phyloP scores from a whole-genome alignment of 2,329 filamentous ascomycete genomes.

The Phaeoacremonium minimum region DNA sequence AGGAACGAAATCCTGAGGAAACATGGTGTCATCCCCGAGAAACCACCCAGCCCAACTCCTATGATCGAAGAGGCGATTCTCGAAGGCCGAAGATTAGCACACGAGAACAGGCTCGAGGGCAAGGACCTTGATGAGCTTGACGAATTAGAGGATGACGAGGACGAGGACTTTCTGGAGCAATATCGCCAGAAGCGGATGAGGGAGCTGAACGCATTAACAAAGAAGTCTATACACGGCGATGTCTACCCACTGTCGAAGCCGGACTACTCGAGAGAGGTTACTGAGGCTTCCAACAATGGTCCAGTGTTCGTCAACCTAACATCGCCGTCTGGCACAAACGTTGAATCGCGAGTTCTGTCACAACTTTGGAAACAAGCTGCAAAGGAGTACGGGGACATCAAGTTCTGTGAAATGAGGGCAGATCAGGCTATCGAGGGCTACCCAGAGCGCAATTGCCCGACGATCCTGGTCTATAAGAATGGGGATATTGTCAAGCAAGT shows the following conservation, averaged over 20 bases:
- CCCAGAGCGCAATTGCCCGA: conserved; percentile 91
- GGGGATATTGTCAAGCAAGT: conserved; percentile 89
- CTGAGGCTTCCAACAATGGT: conserved; percentile 73
- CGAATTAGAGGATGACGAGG: conserved; percentile 91
- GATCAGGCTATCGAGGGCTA: conserved; percentile 95
- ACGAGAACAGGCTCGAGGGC: conserved; percentile 89
- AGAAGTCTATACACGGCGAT: conserved; percentile 77
- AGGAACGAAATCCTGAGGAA: conserved; percentile 99
- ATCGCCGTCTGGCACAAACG: conserved; percentile 71
- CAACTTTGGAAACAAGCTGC: conserved; percentile 86
- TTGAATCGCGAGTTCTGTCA: conserved; percentile 77
- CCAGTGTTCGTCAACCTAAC: conserved; percentile 76
- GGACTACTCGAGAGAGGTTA: conserved; percentile 87
- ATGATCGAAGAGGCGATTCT: conserved; percentile 92
- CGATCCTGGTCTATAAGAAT: conserved; percentile 86
- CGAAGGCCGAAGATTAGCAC: conserved; percentile 76
- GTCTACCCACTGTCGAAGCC: conserved; percentile 95
- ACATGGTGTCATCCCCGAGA: conserved; percentile 96
- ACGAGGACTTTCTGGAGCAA: conserved; percentile 82
- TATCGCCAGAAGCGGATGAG: conserved; percentile 86
- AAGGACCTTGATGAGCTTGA: conserved; percentile 93
- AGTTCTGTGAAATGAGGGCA: conserved; percentile 94
- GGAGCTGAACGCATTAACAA: conserved; percentile 71
- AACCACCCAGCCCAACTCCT: conserved; percentile 89
- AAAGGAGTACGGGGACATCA: conserved; percentile 83